These are phyloP conservation scores for Backusella psychrophila DNA, from an alignment of 192 early-diverging fungal species.

Conservation along the genomic window DNA sequence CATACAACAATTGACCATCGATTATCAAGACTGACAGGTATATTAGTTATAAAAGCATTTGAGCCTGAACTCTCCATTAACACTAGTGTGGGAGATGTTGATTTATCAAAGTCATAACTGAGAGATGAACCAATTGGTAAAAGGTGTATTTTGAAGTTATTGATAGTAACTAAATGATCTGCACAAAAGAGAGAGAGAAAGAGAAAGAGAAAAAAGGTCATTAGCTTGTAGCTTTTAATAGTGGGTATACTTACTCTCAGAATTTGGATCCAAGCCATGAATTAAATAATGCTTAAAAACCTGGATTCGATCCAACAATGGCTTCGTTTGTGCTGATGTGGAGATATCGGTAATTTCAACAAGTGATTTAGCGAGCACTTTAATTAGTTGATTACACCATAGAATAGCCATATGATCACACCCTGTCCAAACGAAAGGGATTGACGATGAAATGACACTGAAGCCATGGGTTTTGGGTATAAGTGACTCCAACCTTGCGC, in stretches of 20 bases:
- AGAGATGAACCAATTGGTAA: background rate
- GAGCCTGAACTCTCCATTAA: background rate
- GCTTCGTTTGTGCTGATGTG: constrained; percentile 49
- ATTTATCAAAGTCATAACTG: background rate
- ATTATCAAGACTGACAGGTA: background rate
- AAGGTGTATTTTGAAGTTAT: background rate
- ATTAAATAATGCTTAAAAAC: constrained; percentile 51
- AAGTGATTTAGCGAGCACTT: constrained; percentile 57
- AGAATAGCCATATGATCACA: constrained; percentile 85
- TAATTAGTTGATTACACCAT: constrained; percentile 90
- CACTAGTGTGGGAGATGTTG: background rate
- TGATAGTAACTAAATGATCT: background rate
- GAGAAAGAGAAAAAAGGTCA: background rate
- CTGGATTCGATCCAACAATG: constrained; percentile 57
- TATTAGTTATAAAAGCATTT: background rate
- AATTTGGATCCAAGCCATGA: constrained; percentile 16
- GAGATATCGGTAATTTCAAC: constrained; percentile 63
- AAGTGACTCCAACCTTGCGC: constrained; percentile 63
- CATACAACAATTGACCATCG: constrained; percentile 1
- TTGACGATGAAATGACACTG: constrained; percentile 70
- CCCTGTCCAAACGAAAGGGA: constrained; percentile 86
- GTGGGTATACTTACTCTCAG: background rate
- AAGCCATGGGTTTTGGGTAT: constrained; percentile 69
- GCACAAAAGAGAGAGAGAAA: background rate
- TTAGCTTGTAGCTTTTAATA: background rate